phyloP scores from a whole-genome alignment of 371 early-diverging fungal genomes.

The Entomophthora muscae region DNA sequence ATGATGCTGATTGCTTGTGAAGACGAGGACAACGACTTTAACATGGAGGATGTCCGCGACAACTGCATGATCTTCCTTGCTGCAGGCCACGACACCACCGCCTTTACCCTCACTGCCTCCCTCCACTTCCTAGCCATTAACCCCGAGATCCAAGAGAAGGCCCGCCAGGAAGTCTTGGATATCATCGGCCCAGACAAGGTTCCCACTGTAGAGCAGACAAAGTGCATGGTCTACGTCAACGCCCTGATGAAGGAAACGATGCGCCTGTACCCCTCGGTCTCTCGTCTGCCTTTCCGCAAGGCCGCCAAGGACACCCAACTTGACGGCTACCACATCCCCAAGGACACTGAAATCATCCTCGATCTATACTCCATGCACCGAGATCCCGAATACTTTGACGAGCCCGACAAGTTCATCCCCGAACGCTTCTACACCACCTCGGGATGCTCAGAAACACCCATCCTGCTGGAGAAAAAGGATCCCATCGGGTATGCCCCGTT shows the following conservation, averaged over 20 bases:
- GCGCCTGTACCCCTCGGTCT: neutral
- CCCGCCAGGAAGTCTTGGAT: neutral
- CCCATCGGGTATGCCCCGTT: no score
- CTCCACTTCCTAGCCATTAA: neutral
- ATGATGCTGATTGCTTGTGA: no score
- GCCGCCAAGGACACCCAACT: neutral
- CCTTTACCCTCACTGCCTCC: neutral
- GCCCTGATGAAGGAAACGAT: constrained; percentile 4
- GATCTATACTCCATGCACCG: neutral
- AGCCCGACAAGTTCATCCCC: no score
- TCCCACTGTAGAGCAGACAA: neutral
- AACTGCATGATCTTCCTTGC: neutral
- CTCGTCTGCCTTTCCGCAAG: no score
- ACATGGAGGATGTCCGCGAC: no score
- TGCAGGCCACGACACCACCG: constrained; percentile 5
- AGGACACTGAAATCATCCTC: neutral
- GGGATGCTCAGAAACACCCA: no score
- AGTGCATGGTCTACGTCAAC: no score
- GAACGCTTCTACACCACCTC: no score
- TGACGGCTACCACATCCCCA: neutral
- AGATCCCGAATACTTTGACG: no score
- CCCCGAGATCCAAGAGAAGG: constrained; percentile 6
- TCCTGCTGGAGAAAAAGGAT: no score
- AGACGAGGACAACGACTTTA: neutral
- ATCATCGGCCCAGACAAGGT: neutral